These are phyloP conservation scores for Paramecium primaurelia DNA, from an alignment of 73 alveolate species.

Conservation along the genomic window DNA sequence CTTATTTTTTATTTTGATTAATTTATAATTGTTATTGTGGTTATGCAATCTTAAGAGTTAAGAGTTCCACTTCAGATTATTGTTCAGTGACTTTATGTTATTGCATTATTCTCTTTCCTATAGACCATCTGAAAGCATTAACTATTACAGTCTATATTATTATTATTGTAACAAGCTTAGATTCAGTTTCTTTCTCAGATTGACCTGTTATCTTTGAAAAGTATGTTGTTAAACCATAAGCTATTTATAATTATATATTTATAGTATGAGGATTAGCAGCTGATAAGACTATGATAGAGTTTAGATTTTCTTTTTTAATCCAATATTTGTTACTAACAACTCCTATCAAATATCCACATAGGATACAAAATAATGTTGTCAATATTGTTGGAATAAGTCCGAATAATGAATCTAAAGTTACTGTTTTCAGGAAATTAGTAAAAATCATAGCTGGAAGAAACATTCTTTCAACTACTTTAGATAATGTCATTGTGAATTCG, in stretches of 20 bases:
- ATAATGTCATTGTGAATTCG: not conserved
- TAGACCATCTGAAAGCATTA: not conserved
- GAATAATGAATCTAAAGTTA: not conserved
- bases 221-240: not conserved
- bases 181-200: not conserved
- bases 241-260: not conserved
- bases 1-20: not conserved
- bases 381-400: not conserved
- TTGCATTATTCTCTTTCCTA: not conserved
- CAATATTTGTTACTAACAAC: not conserved
- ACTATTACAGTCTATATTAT: not conserved
- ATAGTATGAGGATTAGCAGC: constrained; percentile 8
- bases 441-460: not conserved
- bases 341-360: not conserved
- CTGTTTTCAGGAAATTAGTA: not conserved
- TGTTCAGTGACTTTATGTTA: not conserved
- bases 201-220: not conserved
- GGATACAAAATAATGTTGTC: not conserved
- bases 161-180: not conserved
- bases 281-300: not conserved
- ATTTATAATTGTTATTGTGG: not conserved
- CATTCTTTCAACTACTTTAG: not conserved
- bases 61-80: not conserved
- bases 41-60: not conserved
- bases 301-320: not conserved